Percentiles rank a stretch among this genome's conserved stretches.
Conservation (phyloP, 306 rosid species). For the Dalbergia cochinchinensis region DNA sequence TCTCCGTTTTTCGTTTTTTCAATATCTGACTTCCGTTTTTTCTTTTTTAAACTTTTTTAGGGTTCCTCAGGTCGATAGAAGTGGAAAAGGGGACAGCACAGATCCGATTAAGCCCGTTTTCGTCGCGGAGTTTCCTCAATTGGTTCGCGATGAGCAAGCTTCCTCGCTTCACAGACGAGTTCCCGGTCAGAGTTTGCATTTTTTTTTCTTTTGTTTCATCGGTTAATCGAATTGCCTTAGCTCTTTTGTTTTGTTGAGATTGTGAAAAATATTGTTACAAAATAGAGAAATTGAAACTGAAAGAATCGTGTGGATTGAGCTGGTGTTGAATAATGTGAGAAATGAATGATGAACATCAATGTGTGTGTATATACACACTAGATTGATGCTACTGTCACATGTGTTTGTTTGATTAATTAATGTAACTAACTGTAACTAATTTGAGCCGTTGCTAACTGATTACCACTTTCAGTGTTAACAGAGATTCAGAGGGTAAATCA, state of each 20-base stretch:
- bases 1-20: slow-evolving; percentile 5
- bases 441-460: no score
- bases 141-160: slow-evolving; percentile 78
- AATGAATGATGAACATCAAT: no score
- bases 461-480: no score
- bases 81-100: slow-evolving; percentile 61
- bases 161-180: slow-evolving; percentile 60
- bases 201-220: neutral
- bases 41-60: slow-evolving; percentile 48
- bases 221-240: neutral
- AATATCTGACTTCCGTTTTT: slow-evolving; percentile 7
- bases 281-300: no score
- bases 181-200: slow-evolving; percentile 57
- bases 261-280: no score
- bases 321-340: no score
- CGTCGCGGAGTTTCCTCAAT: slow-evolving; percentile 87
- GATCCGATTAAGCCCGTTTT: slow-evolving; percentile 78
- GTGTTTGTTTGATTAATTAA: no score
- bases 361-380: no score
- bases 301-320: no score
- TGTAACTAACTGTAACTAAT: no score
- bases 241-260: neutral
- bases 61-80: slow-evolving; percentile 67
- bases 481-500: neutral
- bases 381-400: no score